Base-by-base conservation (phyloP, 306 rosid genomes). In the Corylus avellana region DNA sequence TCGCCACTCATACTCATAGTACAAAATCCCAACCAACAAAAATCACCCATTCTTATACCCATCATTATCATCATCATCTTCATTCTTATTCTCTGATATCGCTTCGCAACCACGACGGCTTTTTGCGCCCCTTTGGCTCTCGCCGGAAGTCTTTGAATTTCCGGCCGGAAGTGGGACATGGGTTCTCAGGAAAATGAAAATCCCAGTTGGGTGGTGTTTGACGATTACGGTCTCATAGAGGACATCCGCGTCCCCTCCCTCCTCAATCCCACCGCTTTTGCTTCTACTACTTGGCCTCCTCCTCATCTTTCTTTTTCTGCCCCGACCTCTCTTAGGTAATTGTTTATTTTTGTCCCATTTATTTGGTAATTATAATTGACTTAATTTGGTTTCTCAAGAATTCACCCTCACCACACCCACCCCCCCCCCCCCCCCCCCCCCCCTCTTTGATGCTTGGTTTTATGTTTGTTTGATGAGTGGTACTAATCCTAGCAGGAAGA, bases 201-300 rank as follows among this genome's bases (percentile, higher is more conserved):
- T 77, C 72, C 87, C 76, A 82, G 79, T 72, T 90, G 92, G 94
- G 78, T 77, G 27, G 79, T 88, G 5, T 67, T 67, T 37, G 72
- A 67, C 64, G 97, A 93, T 82, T 91, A 86, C 73, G 87, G 82
- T 62, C 69, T 84, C 70, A 76, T 90, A 9, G 97, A 85, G 42
- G 85, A 83, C 88, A 83, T 89, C 88, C 78, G 84, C 25, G 83
- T 79, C 49, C 83, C 83, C 46, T 83, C 88, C 0, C 32, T 69
- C 27, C 84, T 86, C 51, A 86, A 87, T 46, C 84, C 78, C 8
- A 81, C 92, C 37, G 70, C 50, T 76, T 91, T 87, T 81, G 44
- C 72, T 67, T 67, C 72, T 42, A 42, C 72, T 67, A 4, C 88
- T 61, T 93, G 92, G 92, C 79, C 89, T 57, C 70, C 82, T 48